A percentile compares a stretch with the other conserved stretches of the same genome.
phyloP scores from a whole-genome alignment of 768 basidiomycete genomes.

The Epithele typhae region DNA sequence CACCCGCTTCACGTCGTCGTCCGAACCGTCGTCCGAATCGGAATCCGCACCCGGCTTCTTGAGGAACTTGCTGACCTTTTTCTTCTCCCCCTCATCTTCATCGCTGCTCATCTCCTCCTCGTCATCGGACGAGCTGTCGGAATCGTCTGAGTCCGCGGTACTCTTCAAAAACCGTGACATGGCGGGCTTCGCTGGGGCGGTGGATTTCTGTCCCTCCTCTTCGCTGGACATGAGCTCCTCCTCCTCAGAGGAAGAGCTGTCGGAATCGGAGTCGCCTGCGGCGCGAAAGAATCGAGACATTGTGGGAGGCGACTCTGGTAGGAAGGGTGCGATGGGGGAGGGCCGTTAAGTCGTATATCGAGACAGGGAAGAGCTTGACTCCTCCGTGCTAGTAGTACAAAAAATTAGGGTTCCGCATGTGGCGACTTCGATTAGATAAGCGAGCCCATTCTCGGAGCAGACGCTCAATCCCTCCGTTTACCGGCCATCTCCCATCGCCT shows the following conservation, averaged over 20 bases:
- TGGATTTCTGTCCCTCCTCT: conserved; percentile 57
- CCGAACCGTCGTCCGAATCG: conserved; percentile 49
- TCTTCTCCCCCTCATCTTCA: conserved; percentile 33
- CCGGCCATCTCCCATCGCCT: too few species aligned
- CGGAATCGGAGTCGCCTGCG: conserved; percentile 79
- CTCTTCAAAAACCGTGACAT: conserved; percentile 80
- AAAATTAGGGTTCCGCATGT: conserved; percentile 11
- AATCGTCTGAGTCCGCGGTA: conserved; percentile 51
- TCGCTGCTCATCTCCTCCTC: conserved; percentile 44
- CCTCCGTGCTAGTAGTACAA: conserved; percentile 2
- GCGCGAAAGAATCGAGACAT: conserved; percentile 92
- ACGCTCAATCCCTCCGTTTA: too few species aligned
- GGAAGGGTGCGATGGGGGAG: conserved; percentile 6
- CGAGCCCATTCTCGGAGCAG: too few species aligned
- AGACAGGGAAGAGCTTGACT: not conserved
- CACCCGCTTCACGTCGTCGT: conserved; percentile 67
- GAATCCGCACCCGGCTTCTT: conserved; percentile 37
- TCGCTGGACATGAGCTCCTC: conserved; percentile 72
- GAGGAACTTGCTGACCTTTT: too few species aligned
- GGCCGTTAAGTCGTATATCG: not conserved
- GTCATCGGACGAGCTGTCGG: conserved; percentile 47
- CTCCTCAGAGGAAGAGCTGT: conserved; percentile 63
- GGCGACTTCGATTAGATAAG: conserved; percentile 11
- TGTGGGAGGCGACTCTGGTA: conserved; percentile 6
- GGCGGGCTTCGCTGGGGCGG: conserved; percentile 45